Conservation (phyloP, 371 early-diverging fungal species). For the Batkoa obscura region DNA sequence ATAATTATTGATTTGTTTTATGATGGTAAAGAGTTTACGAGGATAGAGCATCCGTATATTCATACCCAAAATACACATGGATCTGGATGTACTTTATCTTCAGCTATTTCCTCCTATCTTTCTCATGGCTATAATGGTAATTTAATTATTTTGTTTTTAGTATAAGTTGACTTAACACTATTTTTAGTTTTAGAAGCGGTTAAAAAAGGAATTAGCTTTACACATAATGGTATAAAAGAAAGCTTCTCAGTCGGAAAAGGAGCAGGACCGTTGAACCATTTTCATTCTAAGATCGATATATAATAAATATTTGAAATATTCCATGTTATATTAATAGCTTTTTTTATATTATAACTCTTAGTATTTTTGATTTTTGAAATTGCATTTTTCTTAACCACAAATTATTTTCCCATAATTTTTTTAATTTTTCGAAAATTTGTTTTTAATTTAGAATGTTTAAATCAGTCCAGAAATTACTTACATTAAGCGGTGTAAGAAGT, state of each 20-base stretch:
- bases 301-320: no score
- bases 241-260: conserved; percentile 40
- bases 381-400: no score
- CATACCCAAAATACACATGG: conserved; percentile 57
- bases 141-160: conserved; percentile 9
- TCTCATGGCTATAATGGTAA: conserved; percentile 28
- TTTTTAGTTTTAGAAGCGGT: conserved; percentile 21
- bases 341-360: no score
- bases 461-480: no score
- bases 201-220: conserved; percentile 24
- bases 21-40: conserved; percentile 20
- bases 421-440: no score
- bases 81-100: conserved; percentile 69
- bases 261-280: conserved; percentile 57
- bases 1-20: conserved; percentile 42
- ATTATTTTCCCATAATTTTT: no score
- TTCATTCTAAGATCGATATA: conserved; percentile 11
- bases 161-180: neutral
- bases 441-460: no score
- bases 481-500: no score
- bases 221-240: conserved; percentile 31
- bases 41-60: conserved; percentile 30
- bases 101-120: conserved; percentile 55
- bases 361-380: no score
- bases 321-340: no score